Conservation (phyloP, 441 rosid species). For the Erodium texanum region DNA sequence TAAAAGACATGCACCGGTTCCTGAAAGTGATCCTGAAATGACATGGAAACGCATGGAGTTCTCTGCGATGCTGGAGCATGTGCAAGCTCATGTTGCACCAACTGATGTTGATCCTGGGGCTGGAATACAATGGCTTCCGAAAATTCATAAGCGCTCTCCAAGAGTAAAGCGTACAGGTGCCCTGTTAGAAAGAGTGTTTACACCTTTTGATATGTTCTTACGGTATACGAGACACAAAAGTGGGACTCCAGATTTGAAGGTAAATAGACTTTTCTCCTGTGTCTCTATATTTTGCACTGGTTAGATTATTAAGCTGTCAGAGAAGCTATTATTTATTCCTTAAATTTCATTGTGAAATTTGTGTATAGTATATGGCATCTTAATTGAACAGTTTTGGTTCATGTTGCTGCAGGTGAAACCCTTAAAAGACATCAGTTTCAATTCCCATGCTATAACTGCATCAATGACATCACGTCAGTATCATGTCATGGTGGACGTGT, state of each 20-base stretch:
- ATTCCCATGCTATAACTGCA: conserved; percentile 78
- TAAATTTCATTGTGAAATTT: neutral
- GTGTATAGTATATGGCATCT: conserved; percentile 5
- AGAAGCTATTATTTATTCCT: neutral
- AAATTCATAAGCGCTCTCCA: conserved; percentile 71
- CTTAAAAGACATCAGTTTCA: conserved; percentile 87
- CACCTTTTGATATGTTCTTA: conserved; percentile 97
- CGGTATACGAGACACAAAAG: conserved; percentile 93
- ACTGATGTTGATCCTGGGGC: conserved; percentile 99
- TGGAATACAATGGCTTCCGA: conserved; percentile 97
- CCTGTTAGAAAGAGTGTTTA: conserved; percentile 89
- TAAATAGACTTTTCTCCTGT: conserved; percentile 25
- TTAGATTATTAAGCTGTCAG: conserved; percentile 11
- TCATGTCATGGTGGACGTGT: conserved; percentile 95
- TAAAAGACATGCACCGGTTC: conserved; percentile 39
- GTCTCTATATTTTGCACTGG: conserved; percentile 12
- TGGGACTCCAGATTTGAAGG: conserved; percentile 92
- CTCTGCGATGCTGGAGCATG: conserved; percentile 95
- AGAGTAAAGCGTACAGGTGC: conserved; percentile 97
- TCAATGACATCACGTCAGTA: conserved; percentile 99
- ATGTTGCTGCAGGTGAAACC: conserved; percentile 74
- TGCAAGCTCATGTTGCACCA: conserved; percentile 99
- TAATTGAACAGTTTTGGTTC: conserved; percentile 21
- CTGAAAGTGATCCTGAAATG: conserved; percentile 81
- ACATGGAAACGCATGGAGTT: conserved; percentile 83